phyloP scores from a whole-genome alignment of 257 asterid genomes.

The Scutellaria galericulata region DNA sequence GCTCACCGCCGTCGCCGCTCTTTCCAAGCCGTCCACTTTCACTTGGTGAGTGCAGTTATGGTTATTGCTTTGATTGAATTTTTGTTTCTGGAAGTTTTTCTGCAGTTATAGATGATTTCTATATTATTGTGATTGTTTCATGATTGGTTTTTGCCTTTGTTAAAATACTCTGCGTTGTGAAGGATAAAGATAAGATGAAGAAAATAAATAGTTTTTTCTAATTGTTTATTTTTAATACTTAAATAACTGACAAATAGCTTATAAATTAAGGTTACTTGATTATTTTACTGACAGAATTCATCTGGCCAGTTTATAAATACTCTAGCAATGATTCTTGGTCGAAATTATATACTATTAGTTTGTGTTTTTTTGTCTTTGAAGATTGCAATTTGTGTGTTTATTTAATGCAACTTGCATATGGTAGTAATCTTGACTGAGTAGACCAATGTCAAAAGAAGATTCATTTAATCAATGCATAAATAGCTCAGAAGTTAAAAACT shows the following conservation, averaged over 20 bases:
- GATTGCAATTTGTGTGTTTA: conserved; percentile 25
- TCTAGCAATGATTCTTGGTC: conserved; percentile 24
- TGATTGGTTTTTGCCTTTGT: neutral
- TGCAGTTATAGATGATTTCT: neutral
- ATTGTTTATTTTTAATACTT: neutral
- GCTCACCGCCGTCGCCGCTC: conserved; percentile 87
- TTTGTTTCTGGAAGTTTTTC: neutral
- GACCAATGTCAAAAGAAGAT: neutral
- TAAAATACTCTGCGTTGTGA: neutral
- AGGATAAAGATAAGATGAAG: neutral
- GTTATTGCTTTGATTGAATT: neutral
- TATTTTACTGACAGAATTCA: conserved; percentile 30
- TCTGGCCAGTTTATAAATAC: conserved; percentile 28
- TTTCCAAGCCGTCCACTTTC: conserved; percentile 85
- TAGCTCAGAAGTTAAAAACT: neutral
- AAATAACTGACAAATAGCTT: neutral
- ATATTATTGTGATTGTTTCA: neutral
- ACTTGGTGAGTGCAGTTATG: conserved; percentile 67
- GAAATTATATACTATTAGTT: conserved; percentile 9
- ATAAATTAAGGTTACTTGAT: conserved; percentile 15
- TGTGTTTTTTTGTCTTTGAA: conserved; percentile 2
- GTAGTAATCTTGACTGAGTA: neutral
- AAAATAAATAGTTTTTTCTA: neutral
- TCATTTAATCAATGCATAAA: conserved; percentile 3
- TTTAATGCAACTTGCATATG: conserved; percentile 16